A percentile compares a stretch with the other conserved stretches of the same genome.
These are phyloP conservation scores for Tuber calosporum DNA, from an alignment of 495 filamentous ascomycete species.

Conservation along the genomic window DNA sequence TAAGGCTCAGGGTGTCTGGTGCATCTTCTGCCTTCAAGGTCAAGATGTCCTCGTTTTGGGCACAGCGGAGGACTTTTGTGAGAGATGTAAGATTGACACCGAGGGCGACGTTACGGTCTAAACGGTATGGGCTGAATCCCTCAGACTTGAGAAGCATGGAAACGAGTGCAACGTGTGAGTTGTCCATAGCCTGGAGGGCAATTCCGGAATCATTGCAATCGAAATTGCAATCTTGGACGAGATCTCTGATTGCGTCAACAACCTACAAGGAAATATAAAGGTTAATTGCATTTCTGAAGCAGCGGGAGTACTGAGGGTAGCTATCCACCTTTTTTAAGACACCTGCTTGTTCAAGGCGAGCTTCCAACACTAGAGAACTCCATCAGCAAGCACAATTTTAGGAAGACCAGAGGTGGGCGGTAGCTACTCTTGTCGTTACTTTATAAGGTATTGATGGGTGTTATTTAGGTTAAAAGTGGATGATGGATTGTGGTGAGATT, in stretches of 20 bases:
- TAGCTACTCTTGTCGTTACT: neutral
- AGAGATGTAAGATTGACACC: conserved; percentile 94
- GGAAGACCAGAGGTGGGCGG: neutral
- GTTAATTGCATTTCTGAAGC: neutral
- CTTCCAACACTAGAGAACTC: conserved; percentile 72
- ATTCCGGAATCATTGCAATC: conserved; percentile 99
- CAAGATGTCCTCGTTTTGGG: conserved; percentile 89
- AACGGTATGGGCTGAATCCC: conserved; percentile 92
- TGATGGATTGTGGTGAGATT: neutral
- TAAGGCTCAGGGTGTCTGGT: conserved; percentile 87
- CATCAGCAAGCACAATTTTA: neutral
- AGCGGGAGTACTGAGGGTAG: neutral
- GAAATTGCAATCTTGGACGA: conserved; percentile 99
- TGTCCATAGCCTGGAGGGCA: conserved; percentile 99
- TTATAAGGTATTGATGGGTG: neutral
- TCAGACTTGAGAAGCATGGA: conserved; percentile 98
- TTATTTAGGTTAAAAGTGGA: neutral
- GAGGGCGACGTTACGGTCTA: conserved; percentile 96
- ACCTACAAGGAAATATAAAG: conserved; percentile 53
- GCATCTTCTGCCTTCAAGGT: conserved; percentile 97
- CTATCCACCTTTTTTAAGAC: conserved; percentile 83
- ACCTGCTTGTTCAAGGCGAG: conserved; percentile 86
- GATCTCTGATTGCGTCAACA: conserved; percentile 97
- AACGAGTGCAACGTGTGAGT: conserved; percentile 96
- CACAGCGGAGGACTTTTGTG: conserved; percentile 92